phyloP scores from a whole-genome alignment of 352 stramenopile genomes.

The Phytophthora sp. region DNA sequence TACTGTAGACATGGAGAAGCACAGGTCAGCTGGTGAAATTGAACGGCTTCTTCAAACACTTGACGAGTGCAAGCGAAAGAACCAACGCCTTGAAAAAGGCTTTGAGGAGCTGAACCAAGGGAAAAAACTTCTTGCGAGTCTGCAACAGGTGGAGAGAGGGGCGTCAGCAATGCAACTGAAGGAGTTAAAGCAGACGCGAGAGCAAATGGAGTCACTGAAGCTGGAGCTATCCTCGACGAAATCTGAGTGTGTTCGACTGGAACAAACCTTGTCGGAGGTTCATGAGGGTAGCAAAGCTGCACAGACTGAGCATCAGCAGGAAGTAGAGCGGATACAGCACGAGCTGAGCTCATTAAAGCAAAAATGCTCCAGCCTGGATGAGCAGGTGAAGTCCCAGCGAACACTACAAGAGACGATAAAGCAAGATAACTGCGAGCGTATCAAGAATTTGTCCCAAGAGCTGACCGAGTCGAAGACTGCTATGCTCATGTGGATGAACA shows the following conservation, averaged over 20 bases:
- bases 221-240: slow-evolving; percentile 29
- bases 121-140: slow-evolving; percentile 41
- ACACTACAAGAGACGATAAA: slow-evolving; percentile 19
- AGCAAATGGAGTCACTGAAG: slow-evolving; percentile 29
- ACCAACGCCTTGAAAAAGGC: slow-evolving; percentile 34
- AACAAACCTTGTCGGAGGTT: slow-evolving; percentile 12
- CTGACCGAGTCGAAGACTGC: slow-evolving; percentile 60
- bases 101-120: slow-evolving; percentile 49
- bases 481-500: slow-evolving; percentile 78
- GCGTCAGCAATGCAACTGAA: slow-evolving; percentile 26
- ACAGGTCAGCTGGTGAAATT: slow-evolving; percentile 20
- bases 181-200: slow-evolving; percentile 36
- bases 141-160: slow-evolving; percentile 44
- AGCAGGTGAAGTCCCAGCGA: slow-evolving; percentile 14
- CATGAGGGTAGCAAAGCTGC: slow-evolving; percentile 6
- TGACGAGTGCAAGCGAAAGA: slow-evolving; percentile 35
- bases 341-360: slow-evolving; percentile 27
- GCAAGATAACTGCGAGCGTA: slow-evolving; percentile 14
- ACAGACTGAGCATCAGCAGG: slow-evolving; percentile 6
- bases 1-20: slow-evolving; percentile 25
- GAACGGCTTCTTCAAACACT: slow-evolving; percentile 36
- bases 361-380: slow-evolving; percentile 12
- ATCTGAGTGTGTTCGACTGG: slow-evolving; percentile 32
- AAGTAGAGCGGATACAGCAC: slow-evolving; percentile 13
- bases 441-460: slow-evolving; percentile 40